Conservation (phyloP, 108 stramenopile species). For the Fragilariopsis cylindrus region DNA sequence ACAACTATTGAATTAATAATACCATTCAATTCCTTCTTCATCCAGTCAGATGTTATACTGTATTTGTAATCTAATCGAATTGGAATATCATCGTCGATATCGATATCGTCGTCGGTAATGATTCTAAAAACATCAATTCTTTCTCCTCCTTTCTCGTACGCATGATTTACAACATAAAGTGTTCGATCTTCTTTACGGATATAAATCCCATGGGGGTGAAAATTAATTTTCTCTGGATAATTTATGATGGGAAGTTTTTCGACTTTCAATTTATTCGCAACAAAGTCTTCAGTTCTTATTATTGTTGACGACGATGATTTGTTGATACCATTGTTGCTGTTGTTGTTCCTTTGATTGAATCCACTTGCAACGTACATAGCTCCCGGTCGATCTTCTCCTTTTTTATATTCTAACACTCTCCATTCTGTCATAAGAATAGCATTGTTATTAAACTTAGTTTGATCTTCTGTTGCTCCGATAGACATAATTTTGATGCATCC, state of each 20-base stretch:
- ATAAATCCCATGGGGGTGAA: conserved; percentile 14
- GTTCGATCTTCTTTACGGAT: conserved; percentile 1
- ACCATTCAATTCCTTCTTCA: conserved; percentile 14
- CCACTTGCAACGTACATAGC: conserved; percentile 10
- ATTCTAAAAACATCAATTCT: background rate
- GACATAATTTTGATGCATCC: background rate
- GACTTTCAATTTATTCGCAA: background rate
- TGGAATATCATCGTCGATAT: conserved; percentile 1
- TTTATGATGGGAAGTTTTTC: background rate
- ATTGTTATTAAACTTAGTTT: conserved; percentile 15
- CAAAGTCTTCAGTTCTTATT: background rate
- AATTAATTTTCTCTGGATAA: conserved; percentile 7
- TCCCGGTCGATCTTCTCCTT: conserved; percentile 4
- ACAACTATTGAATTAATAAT: background rate
- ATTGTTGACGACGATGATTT: background rate
- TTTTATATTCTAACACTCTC: background rate
- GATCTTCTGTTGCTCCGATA: conserved; percentile 3
- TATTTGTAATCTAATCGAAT: background rate
- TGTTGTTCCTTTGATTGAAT: background rate
- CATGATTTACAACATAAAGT: conserved; percentile 14
- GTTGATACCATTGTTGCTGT: too few relatives aligned
- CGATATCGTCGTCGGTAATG: background rate
- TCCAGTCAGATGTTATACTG: conserved; percentile 13
- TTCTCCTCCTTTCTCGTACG: conserved; percentile 9
- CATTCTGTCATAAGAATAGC: conserved; percentile 10